Percentiles rank a stretch among this genome's conserved stretches.
Conservation (phyloP, 1,284 basidiomycete genomes). For the Sphagnurus paluster region DNA sequence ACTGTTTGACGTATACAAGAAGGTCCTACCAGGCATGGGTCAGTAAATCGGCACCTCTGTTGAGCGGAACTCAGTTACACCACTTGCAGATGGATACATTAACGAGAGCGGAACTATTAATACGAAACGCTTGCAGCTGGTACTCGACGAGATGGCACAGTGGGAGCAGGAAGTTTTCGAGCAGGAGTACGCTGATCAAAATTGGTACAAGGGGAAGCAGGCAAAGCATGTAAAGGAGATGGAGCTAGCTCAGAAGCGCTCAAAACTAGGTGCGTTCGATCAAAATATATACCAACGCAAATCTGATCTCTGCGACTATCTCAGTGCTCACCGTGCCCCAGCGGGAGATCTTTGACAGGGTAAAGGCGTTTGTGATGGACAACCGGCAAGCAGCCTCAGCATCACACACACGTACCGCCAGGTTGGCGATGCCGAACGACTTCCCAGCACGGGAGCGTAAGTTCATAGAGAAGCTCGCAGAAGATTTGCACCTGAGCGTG, state of each 20-base stretch:
- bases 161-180: constrained; percentile 92
- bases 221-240: constrained; percentile 65
- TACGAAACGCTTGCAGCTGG: constrained; percentile 78
- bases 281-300: no score
- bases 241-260: constrained; percentile 49
- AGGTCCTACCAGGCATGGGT: constrained; percentile 82
- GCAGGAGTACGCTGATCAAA: constrained; percentile 85
- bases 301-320: background rate
- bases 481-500: constrained; percentile 73
- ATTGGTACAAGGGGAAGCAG: constrained; percentile 92
- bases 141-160: constrained; percentile 84
- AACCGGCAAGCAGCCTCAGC: constrained; percentile 41
- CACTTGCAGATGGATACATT: constrained; percentile 79
- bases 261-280: constrained; percentile 54
- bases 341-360: constrained; percentile 71
- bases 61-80: background rate
- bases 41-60: constrained; percentile 24
- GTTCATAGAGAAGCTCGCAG: constrained; percentile 76
- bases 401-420: constrained; percentile 37
- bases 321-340: constrained; percentile 75
- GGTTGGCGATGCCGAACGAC: constrained; percentile 70
- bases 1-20: constrained; percentile 95
- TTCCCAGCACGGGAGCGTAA: constrained; percentile 77
- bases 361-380: constrained; percentile 73
- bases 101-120: constrained; percentile 90